Evolutionary conservation across 1,284 basidiomycete species (phyloP), one percentile per base, ranked within the genome.

Genomic region (Malassezia yamatoensis): DNA sequence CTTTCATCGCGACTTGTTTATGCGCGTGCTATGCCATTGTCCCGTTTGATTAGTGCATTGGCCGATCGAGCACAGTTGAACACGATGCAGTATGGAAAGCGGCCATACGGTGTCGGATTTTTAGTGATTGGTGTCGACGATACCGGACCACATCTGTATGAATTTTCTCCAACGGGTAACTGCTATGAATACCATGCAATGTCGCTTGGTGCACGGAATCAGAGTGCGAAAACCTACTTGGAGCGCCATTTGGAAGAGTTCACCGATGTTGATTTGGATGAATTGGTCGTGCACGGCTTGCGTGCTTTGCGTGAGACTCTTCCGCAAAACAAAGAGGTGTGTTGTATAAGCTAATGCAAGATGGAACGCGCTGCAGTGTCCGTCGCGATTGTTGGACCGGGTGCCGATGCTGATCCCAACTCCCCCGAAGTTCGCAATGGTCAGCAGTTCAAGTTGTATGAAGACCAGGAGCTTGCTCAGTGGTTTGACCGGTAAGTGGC

Each of bases 31-130:
- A 83, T 96, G 49, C 94, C 94, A 53, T 86, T 98, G 1, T 90
- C 88, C 69, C 83, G 93, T 49, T 83, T 96, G 35, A 91, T 98
- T 9, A 85, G 85, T 59, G 81, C 88, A 57, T 91, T 98, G 65
- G 90, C 94, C 29, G 91, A 98, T 75, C 93, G 94, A 88, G 94
- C 94, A 0, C 94, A 99, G 78, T 86, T 90, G 51, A 98, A 98
- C 78, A 99, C 94, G 0, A 94, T 98, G 79, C 88, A 96, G 77
- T 98, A 98, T 75, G 94, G 94, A 58, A 83, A 89, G 66, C 82
- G 94, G 58, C 94, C 94, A 5, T 99, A 99, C 70, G 94, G 94
- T 75, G 94, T 99, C 8, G 94, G 94, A 21, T 96, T 98, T 81
- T 84, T 99, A 53, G 90, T 99, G 63, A 87, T 94, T 66, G 94